These are phyloP conservation scores for Citrus glauca DNA, from an alignment of 345 rosid genomes.

Conservation along the genomic window DNA sequence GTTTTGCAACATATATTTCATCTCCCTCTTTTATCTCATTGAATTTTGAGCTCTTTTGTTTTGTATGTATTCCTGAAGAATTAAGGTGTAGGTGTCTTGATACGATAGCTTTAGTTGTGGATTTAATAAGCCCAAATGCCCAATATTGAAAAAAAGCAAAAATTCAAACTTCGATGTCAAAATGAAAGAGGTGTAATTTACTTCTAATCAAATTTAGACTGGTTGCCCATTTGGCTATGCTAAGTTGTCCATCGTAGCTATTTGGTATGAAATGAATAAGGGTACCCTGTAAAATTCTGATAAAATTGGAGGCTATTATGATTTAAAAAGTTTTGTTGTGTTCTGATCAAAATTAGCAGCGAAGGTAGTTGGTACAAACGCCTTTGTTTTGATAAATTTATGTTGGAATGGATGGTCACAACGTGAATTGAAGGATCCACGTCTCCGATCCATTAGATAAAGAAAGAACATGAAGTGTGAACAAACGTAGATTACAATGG, in stretches of 20 bases:
- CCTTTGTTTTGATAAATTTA: neutral
- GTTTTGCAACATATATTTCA: neutral
- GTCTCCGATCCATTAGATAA: too few species aligned
- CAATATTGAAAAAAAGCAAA: too few species aligned
- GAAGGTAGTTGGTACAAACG: neutral
- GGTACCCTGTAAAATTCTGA: neutral
- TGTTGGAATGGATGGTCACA: neutral
- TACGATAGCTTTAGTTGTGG: too few species aligned
- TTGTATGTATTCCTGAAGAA: too few species aligned
- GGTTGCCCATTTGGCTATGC: too few species aligned
- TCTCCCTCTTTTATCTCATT: neutral
- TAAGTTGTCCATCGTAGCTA: too few species aligned
- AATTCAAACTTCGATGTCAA: fast-evolving
- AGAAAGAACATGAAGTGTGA: neutral
- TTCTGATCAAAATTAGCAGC: neutral
- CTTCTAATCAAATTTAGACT: neutral
- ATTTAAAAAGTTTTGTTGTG: neutral
- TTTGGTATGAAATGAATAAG: too few species aligned
- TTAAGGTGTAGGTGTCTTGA: too few species aligned
- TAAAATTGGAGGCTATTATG: neutral
- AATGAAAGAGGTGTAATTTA: neutral
- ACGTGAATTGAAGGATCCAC: too few species aligned
- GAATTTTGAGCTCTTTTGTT: neutral
- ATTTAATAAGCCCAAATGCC: too few species aligned
- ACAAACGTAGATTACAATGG: neutral